These are phyloP conservation scores for Solanum chmielewskii DNA, from an alignment of 257 asterid species.

Conservation along the genomic window DNA sequence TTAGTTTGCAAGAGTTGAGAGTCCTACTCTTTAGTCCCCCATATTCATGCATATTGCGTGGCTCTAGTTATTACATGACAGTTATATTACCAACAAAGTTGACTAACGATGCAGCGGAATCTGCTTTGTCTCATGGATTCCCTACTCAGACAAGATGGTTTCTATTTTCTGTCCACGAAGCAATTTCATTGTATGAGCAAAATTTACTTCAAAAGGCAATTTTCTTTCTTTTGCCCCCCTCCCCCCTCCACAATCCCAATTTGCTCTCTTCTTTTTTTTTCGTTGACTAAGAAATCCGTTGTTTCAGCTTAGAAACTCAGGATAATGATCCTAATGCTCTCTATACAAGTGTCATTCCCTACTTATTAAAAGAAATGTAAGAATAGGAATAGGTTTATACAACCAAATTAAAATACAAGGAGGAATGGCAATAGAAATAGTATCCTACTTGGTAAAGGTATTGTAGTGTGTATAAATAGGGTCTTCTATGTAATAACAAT, in stretches of 20 bases:
- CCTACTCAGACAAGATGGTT: neutral
- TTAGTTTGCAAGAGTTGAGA: neutral
- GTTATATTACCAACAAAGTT: neutral
- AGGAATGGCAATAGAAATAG: neutral
- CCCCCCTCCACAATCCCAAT: neutral
- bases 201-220: neutral
- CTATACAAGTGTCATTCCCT: neutral
- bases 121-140: neutral
- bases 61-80: neutral
- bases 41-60: neutral
- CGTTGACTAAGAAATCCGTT: neutral
- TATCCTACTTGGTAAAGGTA: neutral
- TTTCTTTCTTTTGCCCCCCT: no score
- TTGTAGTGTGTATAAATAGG: neutral
- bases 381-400: neutral
- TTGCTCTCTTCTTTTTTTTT: neutral
- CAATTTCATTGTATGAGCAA: neutral
- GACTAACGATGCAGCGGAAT: neutral
- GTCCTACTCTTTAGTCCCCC: neutral
- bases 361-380: neutral
- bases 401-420: no score
- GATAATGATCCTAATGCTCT: neutral
- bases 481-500: neutral
- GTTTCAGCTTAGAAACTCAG: neutral
- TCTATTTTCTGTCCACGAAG: neutral